Evolutionary conservation across 2,329 filamentous ascomycete species (phyloP).

Genomic region (Diplodia intermedia): DNA sequence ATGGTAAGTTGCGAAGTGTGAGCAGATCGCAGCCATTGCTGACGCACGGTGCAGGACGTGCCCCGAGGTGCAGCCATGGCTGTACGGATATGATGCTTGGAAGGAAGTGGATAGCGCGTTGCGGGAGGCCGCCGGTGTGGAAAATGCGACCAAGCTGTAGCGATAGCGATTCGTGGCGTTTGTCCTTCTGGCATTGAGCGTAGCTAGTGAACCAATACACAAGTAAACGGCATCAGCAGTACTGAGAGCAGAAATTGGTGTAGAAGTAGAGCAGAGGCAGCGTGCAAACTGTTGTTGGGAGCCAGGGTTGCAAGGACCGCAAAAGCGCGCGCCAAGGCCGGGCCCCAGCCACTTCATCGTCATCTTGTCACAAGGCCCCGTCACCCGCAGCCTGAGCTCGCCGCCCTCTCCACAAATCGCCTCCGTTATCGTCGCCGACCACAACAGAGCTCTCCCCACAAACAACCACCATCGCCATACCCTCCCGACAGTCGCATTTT

Average conservation of each 20-base stretch:
- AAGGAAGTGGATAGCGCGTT: slow-evolving; percentile 40
- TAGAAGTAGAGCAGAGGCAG: neutral
- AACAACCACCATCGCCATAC: neutral
- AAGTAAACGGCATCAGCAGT: neutral
- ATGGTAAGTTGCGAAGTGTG: slow-evolving; percentile 49
- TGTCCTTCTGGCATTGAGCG: neutral
- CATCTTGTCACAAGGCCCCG: slow-evolving; percentile 30
- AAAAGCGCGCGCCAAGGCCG: slow-evolving; percentile 8
- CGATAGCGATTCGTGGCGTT: neutral
- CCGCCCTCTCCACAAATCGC: slow-evolving; percentile 20
- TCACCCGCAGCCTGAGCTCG: slow-evolving; percentile 13
- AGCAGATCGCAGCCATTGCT: neutral
- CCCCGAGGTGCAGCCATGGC: slow-evolving; percentile 46
- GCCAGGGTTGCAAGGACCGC: slow-evolving; percentile 1
- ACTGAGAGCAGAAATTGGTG: neutral
- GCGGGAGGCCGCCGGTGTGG: slow-evolving; percentile 5
- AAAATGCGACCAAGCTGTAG: slow-evolving; percentile 22
- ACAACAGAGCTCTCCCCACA: slow-evolving; percentile 16
- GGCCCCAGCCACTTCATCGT: slow-evolving; percentile 27
- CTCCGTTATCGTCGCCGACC: slow-evolving; percentile 28
- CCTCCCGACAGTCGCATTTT: neutral
- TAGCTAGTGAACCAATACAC: neutral
- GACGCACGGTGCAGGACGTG: slow-evolving; percentile 37
- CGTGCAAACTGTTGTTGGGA: neutral
- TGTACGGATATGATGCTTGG: slow-evolving; percentile 46